These are phyloP conservation scores for Penicillium sp. DNA, from an alignment of 2,329 filamentous ascomycete species.

Conservation along the genomic window DNA sequence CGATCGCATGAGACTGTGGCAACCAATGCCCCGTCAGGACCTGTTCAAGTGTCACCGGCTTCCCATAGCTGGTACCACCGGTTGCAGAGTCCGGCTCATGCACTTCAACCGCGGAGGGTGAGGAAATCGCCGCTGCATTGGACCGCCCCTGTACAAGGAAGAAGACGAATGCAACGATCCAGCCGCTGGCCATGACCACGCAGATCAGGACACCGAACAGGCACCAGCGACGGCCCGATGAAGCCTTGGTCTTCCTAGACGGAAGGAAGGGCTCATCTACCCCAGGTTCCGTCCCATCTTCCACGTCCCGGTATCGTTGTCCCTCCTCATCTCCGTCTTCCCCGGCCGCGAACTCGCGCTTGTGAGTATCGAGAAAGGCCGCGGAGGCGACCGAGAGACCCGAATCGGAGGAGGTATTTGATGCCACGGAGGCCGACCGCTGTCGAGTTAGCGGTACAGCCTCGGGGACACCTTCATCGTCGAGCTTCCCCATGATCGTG, in stretches of 20 bases:
- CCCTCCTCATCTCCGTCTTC: constrained; percentile 19
- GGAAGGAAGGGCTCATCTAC: constrained; percentile 36
- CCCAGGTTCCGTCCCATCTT: constrained; percentile 39
- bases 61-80: constrained; percentile 46
- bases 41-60: constrained; percentile 51
- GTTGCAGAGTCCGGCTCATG: constrained; percentile 40
- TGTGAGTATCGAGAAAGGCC: constrained; percentile 37
- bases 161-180: constrained; percentile 52
- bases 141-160: constrained; percentile 48
- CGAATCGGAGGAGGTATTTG: constrained; percentile 43
- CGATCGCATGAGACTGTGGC: constrained; percentile 48
- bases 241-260: constrained; percentile 30
- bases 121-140: constrained; percentile 38
- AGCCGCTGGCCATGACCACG: constrained; percentile 41
- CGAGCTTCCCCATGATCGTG: constrained; percentile 36
- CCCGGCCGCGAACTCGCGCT: constrained; percentile 22
- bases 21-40: constrained; percentile 48
- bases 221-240: constrained; percentile 47
- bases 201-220: constrained; percentile 48
- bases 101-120: constrained; percentile 29
- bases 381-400: constrained; percentile 42
- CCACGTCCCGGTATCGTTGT: constrained; percentile 44
- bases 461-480: constrained; percentile 34
- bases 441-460: constrained; percentile 37
- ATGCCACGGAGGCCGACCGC: constrained; percentile 35